Evolutionary conservation across 2,329 filamentous ascomycete genomes (phyloP).

Genomic region (Saccharata proteae): DNA sequence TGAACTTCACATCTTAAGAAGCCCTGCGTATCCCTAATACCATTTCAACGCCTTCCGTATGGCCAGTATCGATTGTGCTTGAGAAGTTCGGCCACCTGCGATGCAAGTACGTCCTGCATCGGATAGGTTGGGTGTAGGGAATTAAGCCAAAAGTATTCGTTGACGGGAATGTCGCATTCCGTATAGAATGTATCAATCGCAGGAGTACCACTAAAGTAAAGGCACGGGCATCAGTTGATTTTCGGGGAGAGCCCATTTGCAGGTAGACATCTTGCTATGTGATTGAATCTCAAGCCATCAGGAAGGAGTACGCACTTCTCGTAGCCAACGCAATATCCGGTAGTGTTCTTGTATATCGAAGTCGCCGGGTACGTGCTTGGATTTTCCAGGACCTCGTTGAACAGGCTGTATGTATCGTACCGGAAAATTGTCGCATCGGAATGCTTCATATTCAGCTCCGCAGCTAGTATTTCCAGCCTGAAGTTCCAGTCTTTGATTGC

Average conservation of each 20-base stretch:
- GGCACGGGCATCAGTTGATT: no score
- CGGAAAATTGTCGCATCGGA: constrained; percentile 37
- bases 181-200: constrained; percentile 25
- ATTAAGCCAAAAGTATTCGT: constrained; percentile 56
- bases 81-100: constrained; percentile 27
- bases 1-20: no score
- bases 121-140: constrained; percentile 51
- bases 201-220: constrained; percentile 21
- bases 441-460: constrained; percentile 25
- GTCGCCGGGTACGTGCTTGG: constrained; percentile 40
- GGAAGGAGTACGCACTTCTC: constrained; percentile 25
- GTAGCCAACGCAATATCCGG: constrained; percentile 43
- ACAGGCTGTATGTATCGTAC: constrained; percentile 43
- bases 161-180: constrained; percentile 42
- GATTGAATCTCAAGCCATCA: not conserved
- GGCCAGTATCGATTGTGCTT: not conserved
- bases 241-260: not conserved
- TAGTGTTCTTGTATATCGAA: constrained; percentile 42
- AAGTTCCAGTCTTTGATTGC: constrained; percentile 43
- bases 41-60: not conserved
- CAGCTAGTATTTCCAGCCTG: constrained; percentile 30
- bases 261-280: not conserved
- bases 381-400: constrained; percentile 40
- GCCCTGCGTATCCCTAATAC: no score
- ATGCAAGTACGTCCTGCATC: constrained; percentile 48